phyloP scores from a whole-genome alignment of 2,329 filamentous ascomycete genomes.

The Triangularia setosa region DNA sequence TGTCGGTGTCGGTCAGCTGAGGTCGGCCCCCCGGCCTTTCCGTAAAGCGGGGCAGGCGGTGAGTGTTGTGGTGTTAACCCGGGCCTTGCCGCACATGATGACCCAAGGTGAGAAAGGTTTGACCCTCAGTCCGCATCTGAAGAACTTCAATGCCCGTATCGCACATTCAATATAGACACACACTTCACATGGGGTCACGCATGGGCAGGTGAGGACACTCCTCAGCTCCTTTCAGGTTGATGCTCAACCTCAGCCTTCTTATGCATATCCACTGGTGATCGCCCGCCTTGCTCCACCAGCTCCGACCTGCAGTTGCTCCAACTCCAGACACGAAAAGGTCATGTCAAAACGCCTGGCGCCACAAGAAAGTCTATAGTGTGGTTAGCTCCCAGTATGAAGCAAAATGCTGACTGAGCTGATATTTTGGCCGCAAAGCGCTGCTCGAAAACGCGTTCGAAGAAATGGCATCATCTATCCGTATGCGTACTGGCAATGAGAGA shows the following conservation, averaged over 20 bases:
- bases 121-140: not conserved
- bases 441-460: not conserved
- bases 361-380: not conserved
- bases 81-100: not conserved
- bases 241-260: not conserved
- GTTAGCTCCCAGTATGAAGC: too few species aligned
- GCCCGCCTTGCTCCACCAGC: constrained; percentile 1
- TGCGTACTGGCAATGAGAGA: not conserved
- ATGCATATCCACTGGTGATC: not conserved
- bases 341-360: not conserved
- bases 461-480: not conserved
- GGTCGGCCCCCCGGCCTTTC: not conserved
- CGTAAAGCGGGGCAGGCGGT: not conserved
- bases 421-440: not conserved
- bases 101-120: not conserved
- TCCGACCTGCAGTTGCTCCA: not conserved
- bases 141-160: not conserved
- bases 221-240: not conserved
- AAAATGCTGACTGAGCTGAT: too few species aligned
- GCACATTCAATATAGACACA: not conserved
- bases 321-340: not conserved
- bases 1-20: not conserved
- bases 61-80: not conserved
- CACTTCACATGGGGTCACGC: not conserved
- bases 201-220: not conserved